phyloP scores from a whole-genome alignment of 2,329 filamentous ascomycete species.

The Colletotrichum nymphaeae region DNA sequence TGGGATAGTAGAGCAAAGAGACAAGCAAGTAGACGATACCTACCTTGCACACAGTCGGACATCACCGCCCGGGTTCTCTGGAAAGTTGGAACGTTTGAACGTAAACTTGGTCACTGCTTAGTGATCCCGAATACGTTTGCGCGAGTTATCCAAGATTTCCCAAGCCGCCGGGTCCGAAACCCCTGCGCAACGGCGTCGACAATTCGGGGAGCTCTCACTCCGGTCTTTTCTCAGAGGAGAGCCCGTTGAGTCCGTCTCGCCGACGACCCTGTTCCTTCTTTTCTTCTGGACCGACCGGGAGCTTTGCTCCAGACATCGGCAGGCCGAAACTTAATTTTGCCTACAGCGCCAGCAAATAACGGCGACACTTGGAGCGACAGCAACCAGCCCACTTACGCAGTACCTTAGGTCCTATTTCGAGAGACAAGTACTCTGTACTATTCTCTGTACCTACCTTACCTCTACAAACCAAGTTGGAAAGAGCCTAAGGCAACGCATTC shows the following conservation, averaged over 20 bases:
- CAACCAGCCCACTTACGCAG: neutral
- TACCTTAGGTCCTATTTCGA: neutral
- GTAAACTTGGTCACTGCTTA: neutral
- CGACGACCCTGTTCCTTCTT: neutral
- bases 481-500: neutral
- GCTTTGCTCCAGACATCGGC: slow-evolving; percentile 25
- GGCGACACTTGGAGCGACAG: neutral
- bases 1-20: neutral
- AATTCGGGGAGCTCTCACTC: slow-evolving; percentile 5
- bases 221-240: neutral
- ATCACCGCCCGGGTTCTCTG: neutral
- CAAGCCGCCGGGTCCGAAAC: slow-evolving; percentile 17
- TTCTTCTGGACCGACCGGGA: neutral
- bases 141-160: neutral
- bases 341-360: neutral
- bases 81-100: neutral
- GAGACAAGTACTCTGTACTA: neutral
- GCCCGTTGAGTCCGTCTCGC: neutral
- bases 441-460: neutral
- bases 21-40: slow-evolving; percentile 3
- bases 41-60: neutral
- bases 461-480: neutral
- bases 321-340: slow-evolving; percentile 17
- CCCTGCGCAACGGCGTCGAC: neutral
- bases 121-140: neutral